Conservation (phyloP, 2,329 filamentous ascomycete species). For the Phaeomoniella chlamydospora region DNA sequence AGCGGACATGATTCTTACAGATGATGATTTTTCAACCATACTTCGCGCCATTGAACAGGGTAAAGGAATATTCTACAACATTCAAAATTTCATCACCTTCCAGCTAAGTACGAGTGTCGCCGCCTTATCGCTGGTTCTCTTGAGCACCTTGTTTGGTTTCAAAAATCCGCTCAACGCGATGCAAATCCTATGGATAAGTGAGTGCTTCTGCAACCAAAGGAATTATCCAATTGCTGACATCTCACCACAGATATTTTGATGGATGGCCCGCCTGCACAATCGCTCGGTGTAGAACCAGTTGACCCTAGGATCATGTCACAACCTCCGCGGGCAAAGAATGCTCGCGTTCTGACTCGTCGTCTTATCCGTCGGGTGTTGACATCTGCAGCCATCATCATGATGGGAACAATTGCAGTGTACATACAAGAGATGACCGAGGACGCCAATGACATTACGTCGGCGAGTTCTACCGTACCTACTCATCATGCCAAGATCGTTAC, state of each 20-base stretch:
- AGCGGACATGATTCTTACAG: constrained; percentile 74
- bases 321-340: constrained; percentile 72
- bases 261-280: constrained; percentile 96
- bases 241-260: constrained; percentile 74
- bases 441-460: constrained; percentile 22
- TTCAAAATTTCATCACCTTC: constrained; percentile 97
- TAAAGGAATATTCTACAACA: constrained; percentile 99
- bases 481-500: constrained; percentile 50
- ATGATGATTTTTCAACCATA: constrained; percentile 84
- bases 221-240: too few species aligned
- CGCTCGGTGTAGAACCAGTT: constrained; percentile 86
- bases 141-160: constrained; percentile 86
- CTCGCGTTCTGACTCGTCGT: constrained; percentile 75
- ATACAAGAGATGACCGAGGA: constrained; percentile 78
- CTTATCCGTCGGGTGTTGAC: constrained; percentile 76
- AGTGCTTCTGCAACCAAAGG: constrained; percentile 32
- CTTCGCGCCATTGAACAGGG: constrained; percentile 93
- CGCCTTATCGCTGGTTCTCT: constrained; percentile 73
- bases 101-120: constrained; percentile 95
- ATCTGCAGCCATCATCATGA: constrained; percentile 78
- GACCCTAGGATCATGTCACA: constrained; percentile 88
- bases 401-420: constrained; percentile 84
- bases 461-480: constrained; percentile 2
- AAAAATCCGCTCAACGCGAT: constrained; percentile 95
- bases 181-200: constrained; percentile 99